Evolutionary conservation across 2,329 filamentous ascomycete species (phyloP).

Genomic region (Ceratocystis alfenasii): DNA sequence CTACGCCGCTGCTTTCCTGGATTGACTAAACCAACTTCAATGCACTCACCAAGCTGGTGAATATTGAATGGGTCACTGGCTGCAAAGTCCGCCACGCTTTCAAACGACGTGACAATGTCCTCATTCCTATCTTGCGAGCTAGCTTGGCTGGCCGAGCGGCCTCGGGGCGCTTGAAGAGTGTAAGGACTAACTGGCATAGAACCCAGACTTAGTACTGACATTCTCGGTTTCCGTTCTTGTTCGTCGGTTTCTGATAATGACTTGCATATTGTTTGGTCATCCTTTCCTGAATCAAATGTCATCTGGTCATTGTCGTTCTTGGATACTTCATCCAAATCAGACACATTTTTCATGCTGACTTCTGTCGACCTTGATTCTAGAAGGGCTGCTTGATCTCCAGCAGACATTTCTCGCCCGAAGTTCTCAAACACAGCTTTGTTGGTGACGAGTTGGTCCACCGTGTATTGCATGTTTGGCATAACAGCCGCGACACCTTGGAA

Average conservation of each 20-base stretch:
- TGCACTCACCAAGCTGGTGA: constrained; percentile 21
- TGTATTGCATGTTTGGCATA: constrained; percentile 73
- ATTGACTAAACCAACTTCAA: constrained; percentile 16
- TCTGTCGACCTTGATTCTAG: background rate
- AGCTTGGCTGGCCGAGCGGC: background rate
- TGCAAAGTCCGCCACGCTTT: constrained; percentile 37
- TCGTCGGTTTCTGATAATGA: background rate
- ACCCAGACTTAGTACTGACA: constrained; percentile 2
- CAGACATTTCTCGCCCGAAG: constrained; percentile 19
- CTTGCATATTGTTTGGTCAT: background rate
- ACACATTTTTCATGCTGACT: background rate
- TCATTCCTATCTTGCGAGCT: background rate
- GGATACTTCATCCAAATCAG: background rate
- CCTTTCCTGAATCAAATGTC: background rate
- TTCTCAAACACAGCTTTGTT: constrained; percentile 25
- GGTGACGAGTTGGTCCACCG: constrained; percentile 53
- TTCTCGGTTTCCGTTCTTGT: background rate
- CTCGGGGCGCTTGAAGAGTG: background rate
- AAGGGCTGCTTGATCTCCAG: background rate
- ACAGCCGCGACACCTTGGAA: constrained; percentile 82
- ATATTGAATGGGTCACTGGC: constrained; percentile 40
- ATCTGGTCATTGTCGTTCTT: background rate
- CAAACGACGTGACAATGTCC: constrained; percentile 36
- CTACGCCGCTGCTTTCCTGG: constrained; percentile 44
- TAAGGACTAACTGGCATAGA: constrained; percentile 17